These are phyloP conservation scores for Plasmodium yoelii DNA, from an alignment of 169 alveolate genomes.

Conservation along the genomic window DNA sequence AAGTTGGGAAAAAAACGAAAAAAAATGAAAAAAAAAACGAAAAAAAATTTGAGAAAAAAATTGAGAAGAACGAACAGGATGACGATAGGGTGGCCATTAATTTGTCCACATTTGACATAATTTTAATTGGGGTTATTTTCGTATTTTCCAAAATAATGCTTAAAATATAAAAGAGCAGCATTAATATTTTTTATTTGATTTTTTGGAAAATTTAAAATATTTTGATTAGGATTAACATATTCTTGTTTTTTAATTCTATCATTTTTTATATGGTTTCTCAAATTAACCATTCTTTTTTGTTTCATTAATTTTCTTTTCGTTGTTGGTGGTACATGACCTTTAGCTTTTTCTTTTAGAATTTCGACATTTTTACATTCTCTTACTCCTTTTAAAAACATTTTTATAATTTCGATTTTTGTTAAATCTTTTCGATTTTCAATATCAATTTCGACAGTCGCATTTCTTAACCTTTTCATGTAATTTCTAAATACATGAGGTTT, in stretches of 20 bases:
- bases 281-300: constrained; percentile 72
- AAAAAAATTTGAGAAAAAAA: no score
- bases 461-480: constrained; percentile 69
- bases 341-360: constrained; percentile 46
- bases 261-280: constrained; percentile 59
- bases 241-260: constrained; percentile 66
- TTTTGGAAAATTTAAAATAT: constrained; percentile 71
- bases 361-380: constrained; percentile 76
- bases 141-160: constrained; percentile 58
- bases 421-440: constrained; percentile 70
- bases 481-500: background rate
- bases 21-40: no score
- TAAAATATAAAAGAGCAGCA: constrained; percentile 72
- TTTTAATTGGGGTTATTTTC: constrained; percentile 6
- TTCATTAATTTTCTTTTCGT: constrained; percentile 73
- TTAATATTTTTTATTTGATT: constrained; percentile 63
- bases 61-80: no score
- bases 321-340: constrained; percentile 71
- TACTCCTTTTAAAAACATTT: constrained; percentile 75
- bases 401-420: constrained; percentile 53
- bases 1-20: no score
- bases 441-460: constrained; percentile 73
- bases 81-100: no score
- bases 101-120: background rate
- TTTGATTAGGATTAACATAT: constrained; percentile 43